Conservation (phyloP, 2,329 filamentous ascomycete genomes). For the Aspergillus aculeatus region DNA sequence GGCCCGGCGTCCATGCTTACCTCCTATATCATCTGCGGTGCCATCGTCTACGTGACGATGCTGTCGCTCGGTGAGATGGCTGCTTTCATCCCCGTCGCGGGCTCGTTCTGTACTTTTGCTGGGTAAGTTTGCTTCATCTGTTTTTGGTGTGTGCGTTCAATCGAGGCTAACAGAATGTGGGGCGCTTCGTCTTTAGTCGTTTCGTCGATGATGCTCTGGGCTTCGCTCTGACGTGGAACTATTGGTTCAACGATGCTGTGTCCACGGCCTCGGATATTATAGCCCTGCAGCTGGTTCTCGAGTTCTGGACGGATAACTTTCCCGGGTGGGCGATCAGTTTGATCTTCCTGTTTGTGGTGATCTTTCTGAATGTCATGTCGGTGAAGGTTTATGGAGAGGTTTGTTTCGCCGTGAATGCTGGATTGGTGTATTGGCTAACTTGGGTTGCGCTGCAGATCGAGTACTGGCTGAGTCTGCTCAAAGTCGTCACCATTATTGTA, state of each 20-base stretch:
- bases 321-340: conserved; percentile 63
- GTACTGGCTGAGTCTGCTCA: conserved; percentile 44
- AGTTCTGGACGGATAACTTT: conserved; percentile 63
- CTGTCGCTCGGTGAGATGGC: conserved; percentile 61
- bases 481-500: conserved; percentile 44
- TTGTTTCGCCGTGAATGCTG: conserved; percentile 3
- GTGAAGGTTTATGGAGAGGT: conserved; percentile 57
- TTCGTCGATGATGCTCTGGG: conserved; percentile 47
- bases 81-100: conserved; percentile 55
- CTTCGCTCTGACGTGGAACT: conserved; percentile 48
- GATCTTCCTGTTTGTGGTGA: conserved; percentile 59
- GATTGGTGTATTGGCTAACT: not conserved
- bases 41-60: conserved; percentile 61
- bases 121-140: conserved; percentile 35
- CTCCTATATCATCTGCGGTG: conserved; percentile 57
- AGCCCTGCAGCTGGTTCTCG: conserved; percentile 56
- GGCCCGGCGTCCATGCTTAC: conserved; percentile 61
- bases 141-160: not conserved
- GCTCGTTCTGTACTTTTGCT: conserved; percentile 57
- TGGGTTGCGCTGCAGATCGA: conserved; percentile 29
- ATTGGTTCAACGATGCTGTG: conserved; percentile 66
- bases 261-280: conserved; percentile 62
- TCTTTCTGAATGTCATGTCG: conserved; percentile 54
- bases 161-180: no score
- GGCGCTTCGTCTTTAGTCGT: conserved; percentile 25